phyloP scores from a whole-genome alignment of 345 rosid species.

The Arabis hirsuta region DNA sequence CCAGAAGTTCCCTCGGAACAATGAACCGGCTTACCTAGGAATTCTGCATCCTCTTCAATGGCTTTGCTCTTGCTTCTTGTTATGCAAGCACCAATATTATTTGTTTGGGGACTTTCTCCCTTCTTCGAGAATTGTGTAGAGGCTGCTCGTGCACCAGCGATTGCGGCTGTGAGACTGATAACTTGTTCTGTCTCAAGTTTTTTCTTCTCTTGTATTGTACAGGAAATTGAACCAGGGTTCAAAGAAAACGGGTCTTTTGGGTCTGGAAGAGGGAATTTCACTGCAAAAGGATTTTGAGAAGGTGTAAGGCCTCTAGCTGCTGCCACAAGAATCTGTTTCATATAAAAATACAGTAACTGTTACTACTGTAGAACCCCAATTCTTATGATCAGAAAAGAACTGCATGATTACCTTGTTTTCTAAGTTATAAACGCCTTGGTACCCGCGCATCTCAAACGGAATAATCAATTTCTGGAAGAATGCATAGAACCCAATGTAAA shows the following conservation, averaged over 20 bases:
- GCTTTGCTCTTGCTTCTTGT: slow-evolving; percentile 36
- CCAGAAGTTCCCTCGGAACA: slow-evolving; percentile 26
- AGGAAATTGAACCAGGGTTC: slow-evolving; percentile 70
- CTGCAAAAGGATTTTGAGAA: slow-evolving; percentile 56
- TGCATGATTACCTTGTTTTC: slow-evolving; percentile 70
- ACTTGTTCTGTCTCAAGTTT: slow-evolving; percentile 48
- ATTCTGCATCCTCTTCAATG: slow-evolving; percentile 38
- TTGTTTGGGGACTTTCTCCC: slow-evolving; percentile 38
- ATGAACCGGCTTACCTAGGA: slow-evolving; percentile 25
- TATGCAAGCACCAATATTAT: slow-evolving; percentile 29
- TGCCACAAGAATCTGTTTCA: slow-evolving; percentile 64
- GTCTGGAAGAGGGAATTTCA: slow-evolving; percentile 76
- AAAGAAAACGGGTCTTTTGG: slow-evolving; percentile 72
- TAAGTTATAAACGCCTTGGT: slow-evolving; percentile 85
- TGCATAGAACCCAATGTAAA: background rate
- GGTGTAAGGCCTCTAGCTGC: slow-evolving; percentile 80
- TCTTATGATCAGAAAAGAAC: background rate
- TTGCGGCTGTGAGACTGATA: slow-evolving; percentile 68
- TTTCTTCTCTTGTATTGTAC: slow-evolving; percentile 38
- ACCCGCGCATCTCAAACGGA: slow-evolving; percentile 98
- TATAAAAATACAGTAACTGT: background rate
- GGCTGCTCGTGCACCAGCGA: slow-evolving; percentile 85
- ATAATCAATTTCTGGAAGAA: slow-evolving; percentile 65
- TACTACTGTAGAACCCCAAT: background rate
- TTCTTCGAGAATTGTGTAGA: slow-evolving; percentile 77